phyloP scores from a whole-genome alignment of 169 alveolate genomes.

The Cardiosporidium cionae region DNA sequence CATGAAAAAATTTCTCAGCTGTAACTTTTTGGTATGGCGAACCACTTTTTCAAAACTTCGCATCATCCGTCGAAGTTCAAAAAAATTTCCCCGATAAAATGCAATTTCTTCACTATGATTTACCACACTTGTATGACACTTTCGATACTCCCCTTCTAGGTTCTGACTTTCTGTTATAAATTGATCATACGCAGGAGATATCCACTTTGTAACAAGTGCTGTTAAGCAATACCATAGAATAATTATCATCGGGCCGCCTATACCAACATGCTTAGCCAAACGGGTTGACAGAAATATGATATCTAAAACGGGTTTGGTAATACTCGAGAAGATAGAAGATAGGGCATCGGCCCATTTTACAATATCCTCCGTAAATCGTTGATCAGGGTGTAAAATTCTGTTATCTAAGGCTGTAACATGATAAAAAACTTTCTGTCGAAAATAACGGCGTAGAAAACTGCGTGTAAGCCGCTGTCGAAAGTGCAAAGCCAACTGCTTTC shows the following conservation, averaged over 20 bases:
- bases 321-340: constrained; percentile 51
- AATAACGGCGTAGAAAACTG: constrained; percentile 48
- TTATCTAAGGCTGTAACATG: constrained; percentile 56
- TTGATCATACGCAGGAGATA: constrained; percentile 70
- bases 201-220: constrained; percentile 48
- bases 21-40: constrained; percentile 37
- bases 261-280: constrained; percentile 57
- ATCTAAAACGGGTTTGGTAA: constrained; percentile 69
- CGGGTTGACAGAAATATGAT: constrained; percentile 58
- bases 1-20: constrained; percentile 54
- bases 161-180: constrained; percentile 56
- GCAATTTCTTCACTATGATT: constrained; percentile 73
- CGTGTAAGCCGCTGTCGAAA: constrained; percentile 55
- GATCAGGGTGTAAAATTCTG: constrained; percentile 67
- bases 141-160: constrained; percentile 68
- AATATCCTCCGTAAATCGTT: constrained; percentile 58
- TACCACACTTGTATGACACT: constrained; percentile 58
- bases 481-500: constrained; percentile 48
- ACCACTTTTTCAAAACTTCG: constrained; percentile 31
- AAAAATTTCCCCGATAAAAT: constrained; percentile 58
- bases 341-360: constrained; percentile 61
- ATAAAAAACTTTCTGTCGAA: constrained; percentile 58
- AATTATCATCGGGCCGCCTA: constrained; percentile 59
- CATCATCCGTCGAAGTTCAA: constrained; percentile 35
- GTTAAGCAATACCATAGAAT: constrained; percentile 47